Evolutionary conservation across 768 basidiomycete species (phyloP), one percentile per base, ranked within the genome.

Genomic region (Lactifluus rugatus): DNA sequence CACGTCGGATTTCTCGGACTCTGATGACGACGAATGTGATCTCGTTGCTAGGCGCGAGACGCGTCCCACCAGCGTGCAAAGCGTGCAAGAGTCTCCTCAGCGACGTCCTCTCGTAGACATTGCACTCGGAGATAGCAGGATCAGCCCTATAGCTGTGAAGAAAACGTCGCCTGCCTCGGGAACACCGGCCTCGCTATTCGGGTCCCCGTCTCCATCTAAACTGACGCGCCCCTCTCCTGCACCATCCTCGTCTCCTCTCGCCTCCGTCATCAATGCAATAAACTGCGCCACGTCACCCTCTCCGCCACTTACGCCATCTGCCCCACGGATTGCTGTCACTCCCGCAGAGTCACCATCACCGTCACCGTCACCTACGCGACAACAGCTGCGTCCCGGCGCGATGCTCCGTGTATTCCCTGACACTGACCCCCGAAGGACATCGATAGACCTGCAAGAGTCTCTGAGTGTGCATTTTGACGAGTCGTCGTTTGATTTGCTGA

Each of bases 171-270:
- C 34, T 7, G 25, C 52, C 16, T n/a, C 31, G 17, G 41, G 17
- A 2, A 25, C 17, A 17, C 21, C 52, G 16, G 10, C 42, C 17
- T 53, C 42, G 16, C 26, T 41, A 0, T 62, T 58, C 23, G 37
- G 52, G 19, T 49, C 52, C 26, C 59, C 61, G 9, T 48, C 56
- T 9, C 25, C 56, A 5, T 50, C 58, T 42, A 19, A 14, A n/a
- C 57, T 61, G 26, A 68, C 58, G 21, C 74, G 60, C 59, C 74
- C 71, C 19, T 65, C 71, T 11, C 58, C 62, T 25, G 61, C 60
- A 66, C 56, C 69, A 60, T 11, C 67, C 52, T 58, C 66, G 52
- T 56, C 63, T 21, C 63, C 61, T 16, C 63, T 62, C 42, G 57
- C 57, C 3, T 62, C 61, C 9, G 62, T 63, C 56, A 63, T 63